phyloP scores from a whole-genome alignment of 2,329 filamentous ascomycete species.

The Plenodomus biglobosus region DNA sequence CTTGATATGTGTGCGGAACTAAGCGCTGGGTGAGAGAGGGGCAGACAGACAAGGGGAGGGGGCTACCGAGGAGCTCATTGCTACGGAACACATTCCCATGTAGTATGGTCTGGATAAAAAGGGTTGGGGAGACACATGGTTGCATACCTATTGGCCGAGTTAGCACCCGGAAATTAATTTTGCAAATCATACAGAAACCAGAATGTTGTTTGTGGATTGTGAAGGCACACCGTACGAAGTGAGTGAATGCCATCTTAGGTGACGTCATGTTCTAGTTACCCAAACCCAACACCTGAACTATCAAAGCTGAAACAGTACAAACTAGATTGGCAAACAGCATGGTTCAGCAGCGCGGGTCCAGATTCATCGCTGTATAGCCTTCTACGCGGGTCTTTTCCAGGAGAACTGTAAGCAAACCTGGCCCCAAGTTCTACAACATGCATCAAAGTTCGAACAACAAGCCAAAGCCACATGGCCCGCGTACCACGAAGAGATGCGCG shows the following conservation, averaged over 20 bases:
- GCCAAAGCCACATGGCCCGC: constrained; percentile 48
- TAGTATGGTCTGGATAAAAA: no score
- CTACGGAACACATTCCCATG: background rate
- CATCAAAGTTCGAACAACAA: constrained; percentile 51
- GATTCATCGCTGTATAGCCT: constrained; percentile 48
- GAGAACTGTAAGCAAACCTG: constrained; percentile 52
- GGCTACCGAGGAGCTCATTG: background rate
- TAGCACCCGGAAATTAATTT: no score
- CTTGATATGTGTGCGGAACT: constrained; percentile 18
- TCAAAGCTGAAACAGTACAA: background rate
- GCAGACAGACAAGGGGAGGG: constrained; percentile 8
- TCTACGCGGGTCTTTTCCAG: constrained; percentile 53
- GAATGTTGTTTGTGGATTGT: constrained; percentile 47
- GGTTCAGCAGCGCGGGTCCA: constrained; percentile 45
- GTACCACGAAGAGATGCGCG: constrained; percentile 52
- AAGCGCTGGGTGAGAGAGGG: constrained; percentile 17
- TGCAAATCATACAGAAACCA: no score
- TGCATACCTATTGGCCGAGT: no score
- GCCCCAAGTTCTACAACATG: constrained; percentile 49
- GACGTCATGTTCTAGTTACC: background rate
- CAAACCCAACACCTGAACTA: background rate
- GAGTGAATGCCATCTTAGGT: constrained; percentile 20
- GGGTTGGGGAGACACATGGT: no score
- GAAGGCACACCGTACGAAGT: constrained; percentile 50
- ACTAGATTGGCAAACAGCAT: constrained; percentile 54